phyloP scores from a whole-genome alignment of 306 rosid species.

The Erythrophleum fordii region DNA sequence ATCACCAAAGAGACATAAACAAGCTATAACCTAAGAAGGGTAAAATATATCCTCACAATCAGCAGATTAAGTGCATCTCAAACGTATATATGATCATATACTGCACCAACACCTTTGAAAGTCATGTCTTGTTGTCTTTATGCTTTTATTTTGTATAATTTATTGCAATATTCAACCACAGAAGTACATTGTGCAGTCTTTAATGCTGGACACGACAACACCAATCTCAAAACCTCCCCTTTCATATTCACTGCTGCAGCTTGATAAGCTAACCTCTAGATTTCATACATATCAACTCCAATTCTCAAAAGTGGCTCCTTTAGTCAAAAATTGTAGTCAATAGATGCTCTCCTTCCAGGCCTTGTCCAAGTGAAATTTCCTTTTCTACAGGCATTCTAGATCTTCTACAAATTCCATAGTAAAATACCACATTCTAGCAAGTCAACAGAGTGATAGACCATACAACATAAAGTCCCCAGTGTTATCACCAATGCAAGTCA shows the following conservation, averaged over 20 bases:
- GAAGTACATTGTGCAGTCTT: neutral
- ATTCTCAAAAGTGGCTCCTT: neutral
- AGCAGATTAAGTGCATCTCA: neutral
- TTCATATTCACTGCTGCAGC: neutral
- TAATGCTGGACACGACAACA: neutral
- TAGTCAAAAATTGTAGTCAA: neutral
- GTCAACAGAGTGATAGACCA: slow-evolving; percentile 4
- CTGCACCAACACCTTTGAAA: neutral
- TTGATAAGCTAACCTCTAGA: neutral
- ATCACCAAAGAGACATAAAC: neutral
- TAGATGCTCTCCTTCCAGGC: neutral
- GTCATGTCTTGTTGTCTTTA: neutral
- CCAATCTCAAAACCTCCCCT: slow-evolving; percentile 12
- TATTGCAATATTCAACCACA: neutral
- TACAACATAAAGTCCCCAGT: neutral
- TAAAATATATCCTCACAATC: neutral
- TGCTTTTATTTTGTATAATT: neutral
- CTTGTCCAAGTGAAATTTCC: neutral
- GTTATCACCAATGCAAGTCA: neutral
- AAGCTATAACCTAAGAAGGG: neutral
- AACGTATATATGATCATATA: neutral
- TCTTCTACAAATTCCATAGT: neutral
- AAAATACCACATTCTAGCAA: slow-evolving; percentile 12
- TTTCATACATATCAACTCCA: neutral
- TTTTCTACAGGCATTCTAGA: neutral